Base-by-base conservation (phyloP, 768 basidiomycete species). In the Lactarius evosmus region DNA sequence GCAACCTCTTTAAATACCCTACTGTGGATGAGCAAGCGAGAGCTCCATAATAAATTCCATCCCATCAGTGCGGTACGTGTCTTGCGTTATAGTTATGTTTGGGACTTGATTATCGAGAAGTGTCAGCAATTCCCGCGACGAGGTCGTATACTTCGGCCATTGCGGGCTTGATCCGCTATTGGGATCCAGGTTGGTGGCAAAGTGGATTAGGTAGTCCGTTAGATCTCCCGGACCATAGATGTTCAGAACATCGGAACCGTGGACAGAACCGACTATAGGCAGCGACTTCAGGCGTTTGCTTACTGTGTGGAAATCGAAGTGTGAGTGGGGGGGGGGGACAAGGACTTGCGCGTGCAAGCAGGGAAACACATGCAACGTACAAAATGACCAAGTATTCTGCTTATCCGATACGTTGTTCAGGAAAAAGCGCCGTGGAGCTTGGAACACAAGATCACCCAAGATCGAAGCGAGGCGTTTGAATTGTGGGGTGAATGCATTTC, bases 381-480 rank as follows among this genome's bases (percentile, higher is more conserved):
- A 52, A 69, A 71, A 78, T 4, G 71, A 70, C 72, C 73, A 78
- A 0, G 69, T 70, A 1, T 71, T 67, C 62, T 79, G 75, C 11
- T 69, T 76, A 9, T 58, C 64, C 0, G 77, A 72, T 9, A 0
- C 73, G 72, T 4, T 70, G 60, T 19, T 75, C n/a, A 78, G 66
- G 61, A 78, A 73, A 60, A 73, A 75, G 22, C 78, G 72, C 2
- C 77, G 72, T 34, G 72, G 72, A 8, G 70, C 74, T 34, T 77
- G 72, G 64, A 78, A 78, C 12, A 63, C 55, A 8, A 70, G 55
- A 61, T 80, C 79, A 1, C 79, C 78, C 50, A 72, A 72, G 17
- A 78, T 65, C 0, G 77, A 75, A 1, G 78, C 75, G 8, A 78
- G 60, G 7, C 79, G 75, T 62, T 79, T 79, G 68, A 70, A 79